Conservation (phyloP, 345 rosid genomes). For the Sisymbrium altissimum region DNA sequence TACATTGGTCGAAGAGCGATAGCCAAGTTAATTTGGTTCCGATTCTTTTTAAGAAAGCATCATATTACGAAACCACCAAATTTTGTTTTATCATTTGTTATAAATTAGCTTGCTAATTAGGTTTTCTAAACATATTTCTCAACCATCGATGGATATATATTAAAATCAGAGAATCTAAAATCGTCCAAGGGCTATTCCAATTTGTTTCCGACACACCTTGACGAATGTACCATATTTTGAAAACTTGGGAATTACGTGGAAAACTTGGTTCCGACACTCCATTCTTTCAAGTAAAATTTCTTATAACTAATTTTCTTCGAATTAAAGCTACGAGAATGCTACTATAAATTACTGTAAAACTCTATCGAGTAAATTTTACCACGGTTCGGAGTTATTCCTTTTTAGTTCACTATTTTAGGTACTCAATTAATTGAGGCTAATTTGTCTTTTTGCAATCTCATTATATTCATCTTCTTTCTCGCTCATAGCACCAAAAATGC, state of each 20-base stretch:
- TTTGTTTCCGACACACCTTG: neutral
- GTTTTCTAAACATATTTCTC: neutral
- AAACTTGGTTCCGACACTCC: neutral
- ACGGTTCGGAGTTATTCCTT: neutral
- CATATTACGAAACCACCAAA: neutral
- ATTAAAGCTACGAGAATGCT: neutral
- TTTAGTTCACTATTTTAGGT: slow-evolving; percentile 16
- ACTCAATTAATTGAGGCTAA: slow-evolving; percentile 28
- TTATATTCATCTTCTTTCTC: slow-evolving; percentile 17
- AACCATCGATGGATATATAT: neutral
- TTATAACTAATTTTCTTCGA: neutral
- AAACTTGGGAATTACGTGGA: neutral
- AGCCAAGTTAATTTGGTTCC: neutral
- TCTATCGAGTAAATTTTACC: neutral
- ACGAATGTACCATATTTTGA: neutral
- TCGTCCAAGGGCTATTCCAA: neutral
- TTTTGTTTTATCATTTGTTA: neutral
- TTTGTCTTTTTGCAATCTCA: slow-evolving; percentile 28
- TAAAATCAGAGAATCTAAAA: neutral
- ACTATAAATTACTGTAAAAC: neutral
- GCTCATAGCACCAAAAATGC: slow-evolving; percentile 30
- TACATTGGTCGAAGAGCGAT: neutral
- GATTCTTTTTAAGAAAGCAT: neutral
- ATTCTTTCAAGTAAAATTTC: neutral
- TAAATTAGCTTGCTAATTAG: neutral